phyloP scores from a whole-genome alignment of 169 alveolate genomes.

The Plasmodium ovale region DNA sequence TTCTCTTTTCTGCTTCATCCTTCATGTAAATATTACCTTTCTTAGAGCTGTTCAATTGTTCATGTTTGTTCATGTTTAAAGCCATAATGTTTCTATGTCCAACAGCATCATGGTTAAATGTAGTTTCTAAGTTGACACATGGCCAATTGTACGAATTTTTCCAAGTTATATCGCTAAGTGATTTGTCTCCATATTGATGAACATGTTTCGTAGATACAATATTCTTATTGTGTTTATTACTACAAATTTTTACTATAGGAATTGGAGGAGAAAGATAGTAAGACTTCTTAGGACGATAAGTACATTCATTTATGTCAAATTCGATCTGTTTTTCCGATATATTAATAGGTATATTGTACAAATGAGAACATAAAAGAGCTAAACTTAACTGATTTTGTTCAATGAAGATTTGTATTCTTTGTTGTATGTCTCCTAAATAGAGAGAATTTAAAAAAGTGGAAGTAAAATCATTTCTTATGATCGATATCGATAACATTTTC shows the following conservation, averaged over 20 bases:
- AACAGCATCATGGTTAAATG: background rate
- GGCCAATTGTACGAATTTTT: slow-evolving; percentile 73
- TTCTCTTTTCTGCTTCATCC: background rate
- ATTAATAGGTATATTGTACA: slow-evolving; percentile 80
- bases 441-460: slow-evolving; percentile 86
- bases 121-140: slow-evolving; percentile 9
- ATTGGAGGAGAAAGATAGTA: slow-evolving; percentile 67
- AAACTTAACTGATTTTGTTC: slow-evolving; percentile 87
- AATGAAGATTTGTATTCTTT: slow-evolving; percentile 87
- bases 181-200: background rate
- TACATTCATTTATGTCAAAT: slow-evolving; percentile 60
- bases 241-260: slow-evolving; percentile 51
- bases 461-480: slow-evolving; percentile 84
- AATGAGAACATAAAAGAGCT: slow-evolving; percentile 83
- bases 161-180: slow-evolving; percentile 2
- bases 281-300: slow-evolving; percentile 29
- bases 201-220: background rate
- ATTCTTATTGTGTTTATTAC: background rate
- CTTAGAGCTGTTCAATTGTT: background rate
- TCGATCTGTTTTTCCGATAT: slow-evolving; percentile 68
- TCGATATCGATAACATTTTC: slow-evolving; percentile 80
- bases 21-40: background rate
- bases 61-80: background rate
- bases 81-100: background rate
- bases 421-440: slow-evolving; percentile 85